Percentiles rank a stretch among this genome's conserved stretches.
These are phyloP conservation scores for Colletotrichum spaethianum DNA, from an alignment of 2,329 filamentous ascomycete species.

Conservation along the genomic window DNA sequence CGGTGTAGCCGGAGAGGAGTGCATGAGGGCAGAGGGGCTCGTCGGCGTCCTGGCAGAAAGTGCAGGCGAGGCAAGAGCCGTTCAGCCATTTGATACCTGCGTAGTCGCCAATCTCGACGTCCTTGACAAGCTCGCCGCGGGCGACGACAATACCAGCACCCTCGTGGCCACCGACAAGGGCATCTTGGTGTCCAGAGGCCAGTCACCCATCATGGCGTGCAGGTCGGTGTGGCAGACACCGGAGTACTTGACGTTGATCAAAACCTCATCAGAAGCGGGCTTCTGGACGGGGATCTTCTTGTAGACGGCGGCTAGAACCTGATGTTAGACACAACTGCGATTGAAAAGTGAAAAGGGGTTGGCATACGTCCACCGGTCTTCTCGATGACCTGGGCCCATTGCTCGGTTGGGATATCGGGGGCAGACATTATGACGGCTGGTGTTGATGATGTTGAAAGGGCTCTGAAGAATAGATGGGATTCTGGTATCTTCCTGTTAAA, in stretches of 20 bases:
- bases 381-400: constrained; percentile 94
- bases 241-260: constrained; percentile 91
- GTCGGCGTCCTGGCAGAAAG: constrained; percentile 85
- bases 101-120: constrained; percentile 86
- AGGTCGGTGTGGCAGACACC: constrained; percentile 93
- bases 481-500: constrained; percentile 11
- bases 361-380: constrained; percentile 79
- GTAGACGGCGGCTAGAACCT: constrained; percentile 71
- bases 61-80: constrained; percentile 85
- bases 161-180: constrained; percentile 86
- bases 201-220: constrained; percentile 87
- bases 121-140: constrained; percentile 81
- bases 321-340: constrained; percentile 35
- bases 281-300: constrained; percentile 86
- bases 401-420: constrained; percentile 77
- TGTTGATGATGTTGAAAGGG: neutral
- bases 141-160: constrained; percentile 88
- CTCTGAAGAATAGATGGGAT: constrained; percentile 10
- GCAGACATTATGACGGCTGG: constrained; percentile 27
- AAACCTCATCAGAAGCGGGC: constrained; percentile 90
- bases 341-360: neutral
- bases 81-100: constrained; percentile 96
- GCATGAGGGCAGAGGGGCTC: constrained; percentile 87
- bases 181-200: constrained; percentile 86
- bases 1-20: constrained; percentile 88